Percentiles rank a stretch among this genome's conserved stretches.
These are phyloP conservation scores for Lentithecium fluviatile DNA, from an alignment of 495 filamentous ascomycete genomes.

Conservation along the genomic window DNA sequence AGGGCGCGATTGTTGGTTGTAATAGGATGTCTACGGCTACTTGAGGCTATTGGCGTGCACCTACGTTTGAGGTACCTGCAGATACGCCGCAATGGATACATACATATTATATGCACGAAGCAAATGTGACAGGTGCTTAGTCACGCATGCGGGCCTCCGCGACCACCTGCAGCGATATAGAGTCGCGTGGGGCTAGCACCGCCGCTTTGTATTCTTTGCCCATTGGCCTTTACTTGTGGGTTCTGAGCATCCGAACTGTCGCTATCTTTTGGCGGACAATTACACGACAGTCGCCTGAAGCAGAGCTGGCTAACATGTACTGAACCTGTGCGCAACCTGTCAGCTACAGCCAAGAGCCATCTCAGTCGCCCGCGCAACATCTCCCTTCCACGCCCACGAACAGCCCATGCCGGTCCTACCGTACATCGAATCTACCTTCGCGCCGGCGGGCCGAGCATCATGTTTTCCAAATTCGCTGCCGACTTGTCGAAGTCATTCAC, in stretches of 20 bases:
- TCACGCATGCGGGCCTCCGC: neutral
- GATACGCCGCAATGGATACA: no score
- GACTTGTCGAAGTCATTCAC: slow-evolving; percentile 69
- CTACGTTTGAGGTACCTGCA: no score
- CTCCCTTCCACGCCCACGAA: neutral
- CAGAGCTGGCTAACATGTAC: neutral
- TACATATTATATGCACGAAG: no score
- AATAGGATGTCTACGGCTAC: neutral
- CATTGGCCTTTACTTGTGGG: no score
- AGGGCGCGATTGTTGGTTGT: neutral
- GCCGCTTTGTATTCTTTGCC: neutral
- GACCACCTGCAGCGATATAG: neutral
- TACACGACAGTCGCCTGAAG: neutral
- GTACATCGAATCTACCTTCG: slow-evolving; percentile 2
- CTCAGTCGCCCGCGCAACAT: neutral
- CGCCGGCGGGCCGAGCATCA: slow-evolving; percentile 45
- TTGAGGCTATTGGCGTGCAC: neutral
- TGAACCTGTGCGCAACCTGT: neutral
- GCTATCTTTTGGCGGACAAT: neutral
- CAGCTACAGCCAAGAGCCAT: neutral
- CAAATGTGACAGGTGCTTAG: neutral
- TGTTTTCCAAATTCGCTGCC: slow-evolving; percentile 80
- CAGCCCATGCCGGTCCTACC: slow-evolving; percentile 1
- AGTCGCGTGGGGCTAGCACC: neutral
- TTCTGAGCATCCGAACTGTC: no score